Evolutionary conservation across 768 basidiomycete genomes (phyloP).

Genomic region (Tephrocybe sp.): DNA sequence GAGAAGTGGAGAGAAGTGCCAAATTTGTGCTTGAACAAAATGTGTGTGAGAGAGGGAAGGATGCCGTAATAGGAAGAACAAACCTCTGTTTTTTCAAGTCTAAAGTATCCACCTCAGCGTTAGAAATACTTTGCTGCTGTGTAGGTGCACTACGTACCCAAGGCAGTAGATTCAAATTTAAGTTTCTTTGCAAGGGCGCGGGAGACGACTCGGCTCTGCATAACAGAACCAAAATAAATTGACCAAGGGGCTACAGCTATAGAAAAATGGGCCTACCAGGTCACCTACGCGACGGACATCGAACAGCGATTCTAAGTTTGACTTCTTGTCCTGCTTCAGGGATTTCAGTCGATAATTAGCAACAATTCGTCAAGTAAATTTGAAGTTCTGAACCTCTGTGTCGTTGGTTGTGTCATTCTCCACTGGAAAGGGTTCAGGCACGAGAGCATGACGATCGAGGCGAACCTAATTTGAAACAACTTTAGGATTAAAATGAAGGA

Average conservation of each 20-base stretch:
- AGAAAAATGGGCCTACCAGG: too few species aligned
- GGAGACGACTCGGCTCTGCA: conserved; percentile 4
- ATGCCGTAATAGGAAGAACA: neutral
- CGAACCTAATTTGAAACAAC: conserved; percentile 8
- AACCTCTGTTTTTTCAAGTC: conserved; percentile 16
- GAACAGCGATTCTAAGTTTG: too few species aligned
- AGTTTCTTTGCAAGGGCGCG: conserved; percentile 13
- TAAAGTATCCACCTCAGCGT: neutral
- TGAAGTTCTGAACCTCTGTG: too few species aligned
- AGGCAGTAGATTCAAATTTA: conserved; percentile 15
- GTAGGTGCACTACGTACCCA: conserved; percentile 10
- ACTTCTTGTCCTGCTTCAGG: too few species aligned
- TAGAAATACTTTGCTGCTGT: neutral
- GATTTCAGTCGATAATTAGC: too few species aligned
- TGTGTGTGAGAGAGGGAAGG: neutral
- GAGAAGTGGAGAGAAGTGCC: conserved; percentile 16
- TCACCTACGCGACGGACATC: too few species aligned
- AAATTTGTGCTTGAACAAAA: conserved; percentile 1
- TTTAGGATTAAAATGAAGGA: neutral
- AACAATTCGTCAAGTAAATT: too few species aligned
- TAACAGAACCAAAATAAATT: neutral
- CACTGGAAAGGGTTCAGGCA: too few species aligned
- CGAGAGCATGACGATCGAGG: conserved; percentile 11
- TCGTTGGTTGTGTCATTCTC: too few species aligned
- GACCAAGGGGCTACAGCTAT: too few species aligned